These are phyloP conservation scores for Rhynchospora tenuis DNA, from an alignment of 176 grass and related monocot species.

Conservation along the genomic window DNA sequence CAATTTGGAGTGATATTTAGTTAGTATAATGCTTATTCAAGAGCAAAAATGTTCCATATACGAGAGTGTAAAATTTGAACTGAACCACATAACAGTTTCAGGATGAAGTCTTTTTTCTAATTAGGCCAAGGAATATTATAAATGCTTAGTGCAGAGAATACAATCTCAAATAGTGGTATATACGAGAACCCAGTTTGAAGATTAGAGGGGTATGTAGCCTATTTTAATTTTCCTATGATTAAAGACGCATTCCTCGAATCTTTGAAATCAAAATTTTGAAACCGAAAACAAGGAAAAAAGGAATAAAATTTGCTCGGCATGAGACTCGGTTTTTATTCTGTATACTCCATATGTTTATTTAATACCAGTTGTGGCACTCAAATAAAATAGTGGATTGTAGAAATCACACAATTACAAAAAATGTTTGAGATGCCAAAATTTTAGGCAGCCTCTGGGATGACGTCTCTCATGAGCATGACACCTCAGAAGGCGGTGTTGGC, in stretches of 20 bases:
- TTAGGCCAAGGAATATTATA: neutral
- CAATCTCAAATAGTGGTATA: neutral
- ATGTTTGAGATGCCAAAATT: neutral
- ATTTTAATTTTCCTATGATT: neutral
- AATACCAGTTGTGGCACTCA: neutral
- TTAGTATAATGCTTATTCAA: neutral
- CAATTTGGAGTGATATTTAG: neutral
- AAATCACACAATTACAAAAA: neutral
- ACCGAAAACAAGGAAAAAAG: neutral
- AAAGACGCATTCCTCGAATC: neutral
- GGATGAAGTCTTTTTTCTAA: neutral
- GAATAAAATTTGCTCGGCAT: neutral
- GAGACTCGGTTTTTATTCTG: neutral
- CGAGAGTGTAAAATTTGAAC: neutral
- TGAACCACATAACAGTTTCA: neutral
- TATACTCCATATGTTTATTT: neutral
- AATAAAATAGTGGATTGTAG: neutral
- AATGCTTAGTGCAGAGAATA: neutral
- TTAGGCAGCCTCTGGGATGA: conserved; percentile 52
- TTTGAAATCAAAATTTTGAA: neutral
- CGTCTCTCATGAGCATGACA: conserved; percentile 44
- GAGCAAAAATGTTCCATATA: neutral
- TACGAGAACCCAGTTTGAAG: neutral
- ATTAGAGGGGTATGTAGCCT: neutral
- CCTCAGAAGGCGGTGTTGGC: conserved; percentile 48